Evolutionary conservation across 306 rosid genomes (phyloP).

Genomic region (Acacia crassicarpa): DNA sequence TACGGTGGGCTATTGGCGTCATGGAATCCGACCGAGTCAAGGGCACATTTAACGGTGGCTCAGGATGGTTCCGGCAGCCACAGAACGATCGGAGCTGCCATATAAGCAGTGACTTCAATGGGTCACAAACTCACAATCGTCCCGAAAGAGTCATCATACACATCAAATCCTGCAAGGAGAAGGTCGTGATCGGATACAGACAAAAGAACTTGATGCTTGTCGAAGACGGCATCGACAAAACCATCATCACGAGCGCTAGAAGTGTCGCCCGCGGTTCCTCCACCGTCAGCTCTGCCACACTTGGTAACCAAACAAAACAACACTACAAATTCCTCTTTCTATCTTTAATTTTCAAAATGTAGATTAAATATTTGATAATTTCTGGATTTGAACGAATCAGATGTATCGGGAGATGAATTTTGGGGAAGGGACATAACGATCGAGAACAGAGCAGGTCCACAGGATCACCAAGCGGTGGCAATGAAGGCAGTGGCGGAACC

Average conservation of each 20-base stretch:
- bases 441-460: slow-evolving; percentile 74
- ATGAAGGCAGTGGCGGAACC: too few species aligned
- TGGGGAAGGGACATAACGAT: slow-evolving; percentile 76
- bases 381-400: slow-evolving; percentile 29
- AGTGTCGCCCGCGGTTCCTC: slow-evolving; percentile 44
- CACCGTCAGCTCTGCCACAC: slow-evolving; percentile 61
- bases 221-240: slow-evolving; percentile 74
- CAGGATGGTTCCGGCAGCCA: slow-evolving; percentile 64
- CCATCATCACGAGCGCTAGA: slow-evolving; percentile 44
- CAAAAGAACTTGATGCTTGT: slow-evolving; percentile 60
- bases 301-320: slow-evolving; percentile 46
- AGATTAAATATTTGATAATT: neutral
- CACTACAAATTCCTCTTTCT: neutral
- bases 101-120: slow-evolving; percentile 45
- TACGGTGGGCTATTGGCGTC: slow-evolving; percentile 43
- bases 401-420: slow-evolving; percentile 73
- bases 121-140: slow-evolving; percentile 30
- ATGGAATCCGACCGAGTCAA: slow-evolving; percentile 44
- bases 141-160: slow-evolving; percentile 41
- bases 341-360: neutral
- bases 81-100: slow-evolving; percentile 49
- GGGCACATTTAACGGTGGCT: slow-evolving; percentile 54
- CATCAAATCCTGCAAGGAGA: slow-evolving; percentile 59
- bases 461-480: slow-evolving; percentile 71
- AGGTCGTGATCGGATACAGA: slow-evolving; percentile 48